Conservation (phyloP, 129 eudicot species). For the Artemisia annua region DNA sequence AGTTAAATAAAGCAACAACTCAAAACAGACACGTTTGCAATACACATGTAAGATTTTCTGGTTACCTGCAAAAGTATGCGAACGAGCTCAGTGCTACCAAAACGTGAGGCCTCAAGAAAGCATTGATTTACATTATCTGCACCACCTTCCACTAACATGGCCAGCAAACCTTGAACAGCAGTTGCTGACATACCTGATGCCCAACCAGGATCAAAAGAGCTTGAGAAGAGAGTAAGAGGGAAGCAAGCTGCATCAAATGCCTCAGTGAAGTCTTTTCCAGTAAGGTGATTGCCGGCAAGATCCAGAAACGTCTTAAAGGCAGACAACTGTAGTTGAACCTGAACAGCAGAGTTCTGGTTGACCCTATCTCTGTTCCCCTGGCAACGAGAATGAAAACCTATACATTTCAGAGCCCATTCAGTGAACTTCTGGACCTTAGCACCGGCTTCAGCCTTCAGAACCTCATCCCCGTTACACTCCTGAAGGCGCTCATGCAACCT, state of each 20-base stretch:
- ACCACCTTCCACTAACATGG: constrained; percentile 95
- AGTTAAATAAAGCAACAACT: no score
- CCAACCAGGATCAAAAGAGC: constrained; percentile 97
- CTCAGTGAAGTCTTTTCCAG: constrained; percentile 93
- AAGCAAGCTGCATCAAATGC: constrained; percentile 99
- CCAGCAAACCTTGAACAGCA: constrained; percentile 87
- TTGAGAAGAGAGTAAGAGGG: constrained; percentile 94
- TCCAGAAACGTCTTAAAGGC: constrained; percentile 92
- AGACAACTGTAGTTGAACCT: constrained; percentile 78
- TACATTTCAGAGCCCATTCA: constrained; percentile 98
- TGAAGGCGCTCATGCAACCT: constrained; percentile 91
- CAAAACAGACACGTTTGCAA: background rate
- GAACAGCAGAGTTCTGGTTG: constrained; percentile 73
- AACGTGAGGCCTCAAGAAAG: constrained; percentile 96
- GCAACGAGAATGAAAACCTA: constrained; percentile 91
- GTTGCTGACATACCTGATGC: constrained; percentile 95
- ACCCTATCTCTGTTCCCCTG: constrained; percentile 71
- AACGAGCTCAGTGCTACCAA: constrained; percentile 98
- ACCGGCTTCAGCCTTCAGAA: constrained; percentile 95
- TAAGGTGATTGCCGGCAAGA: constrained; percentile 81
- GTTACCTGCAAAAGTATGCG: constrained; percentile 92
- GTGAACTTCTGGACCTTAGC: constrained; percentile 96
- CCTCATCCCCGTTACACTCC: constrained; percentile 97
- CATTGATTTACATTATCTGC: constrained; percentile 98
- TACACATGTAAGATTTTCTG: background rate